Percentiles rank a stretch among this genome's conserved stretches.
phyloP scores from a whole-genome alignment of 495 filamentous ascomycete species.

The Xylaria intraflava region DNA sequence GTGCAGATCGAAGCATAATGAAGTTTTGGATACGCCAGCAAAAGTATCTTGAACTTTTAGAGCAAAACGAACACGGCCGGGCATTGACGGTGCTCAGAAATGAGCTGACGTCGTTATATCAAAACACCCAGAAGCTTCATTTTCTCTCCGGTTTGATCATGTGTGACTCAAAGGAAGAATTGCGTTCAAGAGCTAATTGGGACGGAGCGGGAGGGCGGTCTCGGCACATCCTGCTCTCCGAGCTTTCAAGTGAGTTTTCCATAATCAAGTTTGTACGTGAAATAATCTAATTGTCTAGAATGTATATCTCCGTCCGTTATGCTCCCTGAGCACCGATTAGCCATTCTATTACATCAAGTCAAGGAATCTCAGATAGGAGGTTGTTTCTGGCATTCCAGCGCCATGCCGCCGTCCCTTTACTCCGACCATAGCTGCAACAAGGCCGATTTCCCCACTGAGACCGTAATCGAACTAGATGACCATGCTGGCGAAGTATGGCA shows the following conservation, averaged over 20 bases:
- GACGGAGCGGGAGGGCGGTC: slow-evolving; percentile 76
- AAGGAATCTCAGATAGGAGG: slow-evolving; percentile 74
- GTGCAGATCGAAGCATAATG: slow-evolving; percentile 41
- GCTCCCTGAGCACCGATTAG: slow-evolving; percentile 93
- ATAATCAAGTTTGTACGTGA: slow-evolving; percentile 1
- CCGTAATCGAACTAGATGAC: slow-evolving; percentile 59
- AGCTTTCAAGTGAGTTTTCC: slow-evolving; percentile 67
- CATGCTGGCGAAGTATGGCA: slow-evolving; percentile 88
- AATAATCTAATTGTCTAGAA: slow-evolving; percentile 21
- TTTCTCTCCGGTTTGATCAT: slow-evolving; percentile 85
- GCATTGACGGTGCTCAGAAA: slow-evolving; percentile 76
- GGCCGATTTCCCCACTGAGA: slow-evolving; percentile 66
- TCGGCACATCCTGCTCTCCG: slow-evolving; percentile 66
- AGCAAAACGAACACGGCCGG: slow-evolving; percentile 60
- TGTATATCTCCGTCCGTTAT: slow-evolving; percentile 96
- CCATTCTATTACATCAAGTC: slow-evolving; percentile 70
- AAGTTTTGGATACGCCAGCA: slow-evolving; percentile 79
- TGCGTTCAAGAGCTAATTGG: slow-evolving; percentile 79
- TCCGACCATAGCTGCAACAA: slow-evolving; percentile 79
- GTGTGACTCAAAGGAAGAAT: slow-evolving; percentile 71
- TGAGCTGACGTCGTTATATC: slow-evolving; percentile 83
- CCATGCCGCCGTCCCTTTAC: slow-evolving; percentile 76
- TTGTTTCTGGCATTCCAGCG: slow-evolving; percentile 84
- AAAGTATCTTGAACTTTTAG: slow-evolving; percentile 89
- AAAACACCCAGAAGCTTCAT: slow-evolving; percentile 66